Evolutionary conservation across 108 stramenopile species (phyloP), one percentile per base, ranked within the genome.

Genomic region (Parmales sp.): DNA sequence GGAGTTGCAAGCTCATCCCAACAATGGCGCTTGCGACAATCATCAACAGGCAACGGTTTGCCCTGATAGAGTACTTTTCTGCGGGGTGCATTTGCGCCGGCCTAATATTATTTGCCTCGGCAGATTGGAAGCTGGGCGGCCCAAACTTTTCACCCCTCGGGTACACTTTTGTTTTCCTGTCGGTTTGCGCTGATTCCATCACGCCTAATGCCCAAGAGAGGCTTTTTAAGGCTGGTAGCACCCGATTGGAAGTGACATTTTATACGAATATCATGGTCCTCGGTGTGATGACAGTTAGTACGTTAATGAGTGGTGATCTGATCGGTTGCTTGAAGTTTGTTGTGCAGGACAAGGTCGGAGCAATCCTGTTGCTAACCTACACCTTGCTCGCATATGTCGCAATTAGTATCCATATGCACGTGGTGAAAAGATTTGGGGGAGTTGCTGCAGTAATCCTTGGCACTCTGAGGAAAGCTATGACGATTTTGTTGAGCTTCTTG

Each of bases 171-270:
- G 96, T 97, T 0, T 79, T 83, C 0, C 64, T 94, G 45, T 83
- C 81, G 48, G 92, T 95, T 22, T 88, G 86, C 72, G 93, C 91
- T 1, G 96, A 97, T 77, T 88, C 93, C 22, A 73, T 95, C 37
- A 72, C 95, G 37, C 96, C 96, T 23, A 97, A 97, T 73, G 86
- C 92, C 43, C 96, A 97, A 71, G 96, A 94, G 70, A 75, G 86
- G 49, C 54, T 92, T 20, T 94, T 92, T 70, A 78, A 68, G 18
- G 67, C 51, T 45, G 89, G 89, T 48, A 70, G 84, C 4, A 78
- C 75, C 63, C 86, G 85, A 69, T 67, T 83, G 72, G 89, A 95
- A 73, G 96, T 97, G 23, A 97, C 94, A 51, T 90, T 93, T 66
- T 95, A 73, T 71, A 93, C 92, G 19, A 97, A 97, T 69, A 71